Evolutionary conservation across 2,329 filamentous ascomycete genomes (phyloP), one percentile per base, ranked within the genome.

Genomic region (Chaetomium strumarium): DNA sequence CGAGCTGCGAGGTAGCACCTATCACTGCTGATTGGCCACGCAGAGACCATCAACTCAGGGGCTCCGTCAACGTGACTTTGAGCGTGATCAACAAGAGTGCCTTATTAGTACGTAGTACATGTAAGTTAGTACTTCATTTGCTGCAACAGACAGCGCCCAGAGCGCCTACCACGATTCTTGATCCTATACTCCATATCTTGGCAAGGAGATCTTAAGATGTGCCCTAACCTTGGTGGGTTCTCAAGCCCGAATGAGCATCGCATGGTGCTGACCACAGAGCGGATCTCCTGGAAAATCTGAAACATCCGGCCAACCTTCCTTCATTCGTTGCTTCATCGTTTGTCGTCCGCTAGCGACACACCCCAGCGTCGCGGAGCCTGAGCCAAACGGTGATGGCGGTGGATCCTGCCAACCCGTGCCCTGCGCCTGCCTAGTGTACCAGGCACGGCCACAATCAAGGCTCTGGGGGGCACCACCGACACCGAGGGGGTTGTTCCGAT

Each of bases 261-360:
- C 40, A 42, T 17, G 38, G 44, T 16, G 34, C 42, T 39, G 38
- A 17, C 47, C 48, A 33, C 19, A 31, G 37, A 51, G 51, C 39
- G 49, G 46, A 47, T 52, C 47, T 56, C 30, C 37, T 56, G 46
- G 19, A 49, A 49, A 55, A 53, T 57, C 58, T 62, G 58, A 62
- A 62, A 62, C 60, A 53, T 49, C 55, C 58, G 48, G 49, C 57
- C 55, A 39, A 51, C 44, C 46, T 59, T 46, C 57, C 53, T 24
- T 40, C 47, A 50, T 44, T 46, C 43, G 52, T n/a, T 47, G 38
- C 37, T 41, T 46, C 17, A 17, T 44, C 31, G 20, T 33, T 20
- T 24, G 11, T 37, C 30, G 44, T 37, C 43, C 38, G 29, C 42
- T 43, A 47, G 6, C 20, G 37, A 29, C 46, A 49, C 55, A 11